These are phyloP conservation scores for Fusarium chaquense DNA, from an alignment of 2,329 filamentous ascomycete genomes.

Conservation along the genomic window DNA sequence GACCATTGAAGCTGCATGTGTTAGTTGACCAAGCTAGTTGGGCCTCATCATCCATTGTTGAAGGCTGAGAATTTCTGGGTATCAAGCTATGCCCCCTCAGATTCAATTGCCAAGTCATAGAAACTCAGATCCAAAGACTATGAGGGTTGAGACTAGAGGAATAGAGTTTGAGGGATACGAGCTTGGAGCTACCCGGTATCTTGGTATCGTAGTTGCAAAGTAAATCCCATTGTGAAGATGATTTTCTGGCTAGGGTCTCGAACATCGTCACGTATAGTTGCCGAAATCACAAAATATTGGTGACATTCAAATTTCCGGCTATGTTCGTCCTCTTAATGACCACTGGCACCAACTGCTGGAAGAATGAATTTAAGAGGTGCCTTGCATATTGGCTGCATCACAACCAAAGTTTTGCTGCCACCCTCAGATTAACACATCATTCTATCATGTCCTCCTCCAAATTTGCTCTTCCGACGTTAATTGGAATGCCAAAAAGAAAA, in stretches of 20 bases:
- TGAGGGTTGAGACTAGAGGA: background rate
- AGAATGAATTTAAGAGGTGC: background rate
- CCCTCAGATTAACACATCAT: background rate
- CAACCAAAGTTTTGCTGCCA: background rate
- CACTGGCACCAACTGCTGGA: background rate
- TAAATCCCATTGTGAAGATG: background rate
- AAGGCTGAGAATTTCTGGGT: constrained; percentile 12
- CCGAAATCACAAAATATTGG: background rate
- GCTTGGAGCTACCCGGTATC: background rate
- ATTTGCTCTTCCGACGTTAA: background rate
- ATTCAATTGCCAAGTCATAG: background rate
- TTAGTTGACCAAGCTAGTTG: background rate
- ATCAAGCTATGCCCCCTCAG: constrained; percentile 19
- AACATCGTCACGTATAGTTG: background rate
- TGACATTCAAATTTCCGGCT: background rate
- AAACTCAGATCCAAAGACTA: background rate
- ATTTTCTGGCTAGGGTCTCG: background rate
- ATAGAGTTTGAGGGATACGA: constrained; percentile 12
- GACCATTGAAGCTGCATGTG: background rate
- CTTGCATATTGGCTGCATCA: constrained; percentile 3
- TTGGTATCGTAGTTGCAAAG: background rate
- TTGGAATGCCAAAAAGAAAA: background rate
- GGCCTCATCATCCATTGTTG: constrained; percentile 5
- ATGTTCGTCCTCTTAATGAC: no score
- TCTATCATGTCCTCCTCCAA: no score